These are phyloP conservation scores for Polyporus arcularius DNA, from an alignment of 768 basidiomycete species.

Conservation along the genomic window DNA sequence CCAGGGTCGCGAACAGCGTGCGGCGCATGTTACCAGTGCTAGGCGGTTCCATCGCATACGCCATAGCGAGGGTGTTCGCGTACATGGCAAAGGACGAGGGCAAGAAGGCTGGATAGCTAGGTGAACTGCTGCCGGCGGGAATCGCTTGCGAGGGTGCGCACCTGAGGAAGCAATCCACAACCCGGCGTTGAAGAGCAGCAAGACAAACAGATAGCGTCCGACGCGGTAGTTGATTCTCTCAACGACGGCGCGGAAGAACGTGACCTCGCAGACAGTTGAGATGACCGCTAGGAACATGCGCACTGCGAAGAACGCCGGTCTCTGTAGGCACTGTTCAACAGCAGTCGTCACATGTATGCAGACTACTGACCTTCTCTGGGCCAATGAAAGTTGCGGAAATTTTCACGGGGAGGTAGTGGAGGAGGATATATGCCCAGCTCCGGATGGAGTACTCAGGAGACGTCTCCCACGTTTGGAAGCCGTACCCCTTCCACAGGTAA, in stretches of 20 bases:
- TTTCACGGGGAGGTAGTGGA: slow-evolving; percentile 73
- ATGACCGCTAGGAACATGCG: slow-evolving; percentile 77
- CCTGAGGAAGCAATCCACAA: slow-evolving; percentile 94
- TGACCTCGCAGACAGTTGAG: slow-evolving; percentile 76
- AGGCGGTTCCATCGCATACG: slow-evolving; percentile 64
- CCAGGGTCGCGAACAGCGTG: slow-evolving; percentile 63
- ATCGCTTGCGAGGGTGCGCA: slow-evolving; percentile 34
- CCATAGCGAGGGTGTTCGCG: slow-evolving; percentile 74
- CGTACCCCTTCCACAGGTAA: slow-evolving; percentile 81
- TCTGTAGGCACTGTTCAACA: slow-evolving; percentile 45
- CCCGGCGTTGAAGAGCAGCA: slow-evolving; percentile 81
- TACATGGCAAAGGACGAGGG: slow-evolving; percentile 97
- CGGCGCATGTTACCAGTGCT: slow-evolving; percentile 53
- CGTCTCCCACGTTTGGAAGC: slow-evolving; percentile 98
- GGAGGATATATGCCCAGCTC: slow-evolving; percentile 90
- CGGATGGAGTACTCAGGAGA: slow-evolving; percentile 90
- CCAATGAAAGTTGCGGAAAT: slow-evolving; percentile 53
- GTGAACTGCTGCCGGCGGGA: slow-evolving; percentile 11
- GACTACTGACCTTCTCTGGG: slow-evolving; percentile 66
- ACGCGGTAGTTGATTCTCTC: slow-evolving; percentile 85
- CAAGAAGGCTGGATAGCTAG: slow-evolving; percentile 67
- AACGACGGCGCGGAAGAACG: slow-evolving; percentile 78
- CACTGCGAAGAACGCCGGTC: slow-evolving; percentile 86
- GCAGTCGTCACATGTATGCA: neutral
- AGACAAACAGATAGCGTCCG: slow-evolving; percentile 92